Conservation (phyloP, 352 stramenopile genomes). For the Globisporangium paroecandrum region DNA sequence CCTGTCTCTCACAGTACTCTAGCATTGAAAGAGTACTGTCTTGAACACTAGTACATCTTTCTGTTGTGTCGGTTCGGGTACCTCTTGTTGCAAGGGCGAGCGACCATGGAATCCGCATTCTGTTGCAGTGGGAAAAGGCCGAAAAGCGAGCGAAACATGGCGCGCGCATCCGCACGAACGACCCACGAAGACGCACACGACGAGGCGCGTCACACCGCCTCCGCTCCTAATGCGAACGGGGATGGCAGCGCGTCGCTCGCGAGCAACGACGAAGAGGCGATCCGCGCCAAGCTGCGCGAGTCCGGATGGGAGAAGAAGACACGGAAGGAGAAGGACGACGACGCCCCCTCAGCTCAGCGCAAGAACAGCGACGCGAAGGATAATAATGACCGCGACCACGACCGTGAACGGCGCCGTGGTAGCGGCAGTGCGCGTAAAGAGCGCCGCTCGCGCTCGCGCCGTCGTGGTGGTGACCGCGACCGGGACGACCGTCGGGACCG, state of each 20-base stretch:
- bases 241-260: constrained; percentile 11
- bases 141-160: constrained; percentile 12
- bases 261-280: constrained; percentile 57
- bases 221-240: not conserved
- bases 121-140: not conserved
- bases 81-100: not conserved
- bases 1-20: not conserved
- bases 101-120: constrained; percentile 9
- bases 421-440: constrained; percentile 7
- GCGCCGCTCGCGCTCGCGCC: constrained; percentile 26
- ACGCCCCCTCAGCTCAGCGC: constrained; percentile 8
- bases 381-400: constrained; percentile 3
- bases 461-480: constrained; percentile 7
- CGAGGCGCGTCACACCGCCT: not conserved
- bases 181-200: constrained; percentile 13
- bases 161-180: constrained; percentile 3
- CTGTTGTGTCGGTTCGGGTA: not conserved
- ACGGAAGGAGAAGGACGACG: constrained; percentile 22
- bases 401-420: constrained; percentile 11
- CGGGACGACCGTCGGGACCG: constrained; percentile 6
- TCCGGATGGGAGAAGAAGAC: constrained; percentile 68
- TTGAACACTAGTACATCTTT: not conserved
- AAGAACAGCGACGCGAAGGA: constrained; percentile 17
- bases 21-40: not conserved
- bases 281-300: constrained; percentile 68